Base-by-base conservation (phyloP, 164 flowering plant genomes). In the Umbellularia californica region DNA sequence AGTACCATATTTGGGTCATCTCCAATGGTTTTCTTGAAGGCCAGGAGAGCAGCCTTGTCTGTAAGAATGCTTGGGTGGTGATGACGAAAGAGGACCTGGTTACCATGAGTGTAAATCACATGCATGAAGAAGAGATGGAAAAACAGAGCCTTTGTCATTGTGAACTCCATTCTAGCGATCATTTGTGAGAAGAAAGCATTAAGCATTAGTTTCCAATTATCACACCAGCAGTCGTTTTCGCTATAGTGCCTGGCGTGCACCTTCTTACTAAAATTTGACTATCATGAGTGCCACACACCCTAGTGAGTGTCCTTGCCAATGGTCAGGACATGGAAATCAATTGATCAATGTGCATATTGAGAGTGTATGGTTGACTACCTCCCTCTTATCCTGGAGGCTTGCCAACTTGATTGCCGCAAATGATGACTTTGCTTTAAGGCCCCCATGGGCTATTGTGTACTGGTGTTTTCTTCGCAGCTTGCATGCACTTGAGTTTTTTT, bases 1-100 rank as follows among this genome's bases (percentile, higher is more conserved):
- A 86, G 83, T 9, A 58, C 66, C 23, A 81, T 77, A 2, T 71
- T 58, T 10, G 88, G 83, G 70, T 87, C 89, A 1, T 50, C 52
- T 2, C 3, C 20, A 13, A 85, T 69, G 70, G 70, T 62, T 1
- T 17, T 77, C 64, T 76, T 84, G 88, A 88, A 83, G 35, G 71
- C 82, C 9, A 88, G 74, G 63, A 88, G 89, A 11, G 89, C 82
- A 19, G 80, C 83, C 76, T 80, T 87, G 80, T 88, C 91, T 0
- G 74, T 72, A 3, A 63, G 70, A 33, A 82, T 67, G 25, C 83
- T 76, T 62, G 75, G 81, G 71, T 68, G 80, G 75, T 65, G 70
- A 24, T 72, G 79, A 23, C 60, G 76, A 60, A 72, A 50, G 62
- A 17, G 22, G 17, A 23, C 9, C n/a, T 15, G 65, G 24, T 23